Base-by-base conservation (phyloP, 2,329 filamentous ascomycete species). In the Pseudocercospora vitis region DNA sequence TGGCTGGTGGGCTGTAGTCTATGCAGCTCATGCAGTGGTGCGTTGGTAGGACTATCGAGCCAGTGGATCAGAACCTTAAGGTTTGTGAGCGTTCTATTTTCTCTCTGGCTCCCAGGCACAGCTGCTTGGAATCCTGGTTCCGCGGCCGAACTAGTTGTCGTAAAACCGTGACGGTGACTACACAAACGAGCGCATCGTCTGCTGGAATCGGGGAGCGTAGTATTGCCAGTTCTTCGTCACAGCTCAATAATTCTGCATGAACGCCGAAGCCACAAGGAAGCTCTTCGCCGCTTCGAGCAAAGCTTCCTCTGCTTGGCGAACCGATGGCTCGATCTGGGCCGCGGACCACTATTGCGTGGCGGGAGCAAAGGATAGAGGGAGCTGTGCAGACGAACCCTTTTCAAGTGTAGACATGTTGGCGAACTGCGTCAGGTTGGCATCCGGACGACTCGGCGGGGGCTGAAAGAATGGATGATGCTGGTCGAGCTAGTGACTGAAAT, bases 1-100 rank as follows among this genome's bases (percentile, higher is more conserved):
- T n/a, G 42, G 14, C 11, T 45, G 24, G 42, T 45, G 42, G 24
- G 42, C 42, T 29, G 42, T 45, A 45, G 42, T 45, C 23, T 29
- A 45, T 29, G 39, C 39, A 44, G 39, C 21, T 28, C 39, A 44
- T 44, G 40, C 40, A 45, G 26, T 28, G 21, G 24, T 45, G 42
- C 42, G 29, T 35, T n/a, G n/a, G 11, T 7, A 5, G 32, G 14
- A 29, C 26, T 29, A 29, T 7, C 24, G 11, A 45, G 24, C 12
- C 7, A 45, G 42, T 29, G 6, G 26, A 29, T 7, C 23, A 26
- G 23, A 16, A 31, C 23, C 29, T 28, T 45, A 45, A 45, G 42
- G 23, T 45, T 45, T 45, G 23, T 18, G 16, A 12, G 8, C 42
- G 23, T 45, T n/a, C 42, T 45, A 45, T 45, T 45, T 45, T 45